These are phyloP conservation scores for Sarocladium brachiariae DNA, from an alignment of 2,329 filamentous ascomycete genomes.

Conservation along the genomic window DNA sequence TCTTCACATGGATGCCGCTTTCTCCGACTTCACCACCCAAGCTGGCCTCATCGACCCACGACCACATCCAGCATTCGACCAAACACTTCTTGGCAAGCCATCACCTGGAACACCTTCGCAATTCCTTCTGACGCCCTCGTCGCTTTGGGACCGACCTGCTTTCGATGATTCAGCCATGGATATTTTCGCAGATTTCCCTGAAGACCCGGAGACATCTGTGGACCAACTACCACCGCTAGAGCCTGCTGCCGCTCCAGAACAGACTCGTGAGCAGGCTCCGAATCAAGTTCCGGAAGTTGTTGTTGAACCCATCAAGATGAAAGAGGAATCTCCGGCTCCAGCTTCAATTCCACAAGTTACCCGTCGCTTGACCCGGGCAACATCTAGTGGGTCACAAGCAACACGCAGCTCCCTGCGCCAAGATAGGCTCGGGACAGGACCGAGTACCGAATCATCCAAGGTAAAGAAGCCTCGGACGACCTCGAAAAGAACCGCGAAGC, in stretches of 20 bases:
- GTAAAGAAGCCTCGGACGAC: conserved; percentile 3
- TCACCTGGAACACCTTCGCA: conserved; percentile 6
- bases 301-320: background rate
- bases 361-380: conserved; percentile 3
- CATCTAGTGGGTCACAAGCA: background rate
- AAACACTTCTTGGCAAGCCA: conserved; percentile 4
- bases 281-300: background rate
- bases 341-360: background rate
- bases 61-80: background rate
- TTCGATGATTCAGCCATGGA: background rate
- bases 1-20: background rate
- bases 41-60: conserved; percentile 5
- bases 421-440: background rate
- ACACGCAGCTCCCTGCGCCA: background rate
- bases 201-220: background rate
- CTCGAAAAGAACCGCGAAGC: background rate
- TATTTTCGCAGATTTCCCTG: conserved; percentile 2
- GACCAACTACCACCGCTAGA: background rate
- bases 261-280: background rate
- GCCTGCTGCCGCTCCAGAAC: background rate
- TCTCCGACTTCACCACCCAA: background rate
- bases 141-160: background rate
- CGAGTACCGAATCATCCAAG: background rate
- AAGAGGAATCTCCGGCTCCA: background rate
- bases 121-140: background rate